Evolutionary conservation across 345 rosid species (phyloP).

Genomic region (Dipteronia sinensis): DNA sequence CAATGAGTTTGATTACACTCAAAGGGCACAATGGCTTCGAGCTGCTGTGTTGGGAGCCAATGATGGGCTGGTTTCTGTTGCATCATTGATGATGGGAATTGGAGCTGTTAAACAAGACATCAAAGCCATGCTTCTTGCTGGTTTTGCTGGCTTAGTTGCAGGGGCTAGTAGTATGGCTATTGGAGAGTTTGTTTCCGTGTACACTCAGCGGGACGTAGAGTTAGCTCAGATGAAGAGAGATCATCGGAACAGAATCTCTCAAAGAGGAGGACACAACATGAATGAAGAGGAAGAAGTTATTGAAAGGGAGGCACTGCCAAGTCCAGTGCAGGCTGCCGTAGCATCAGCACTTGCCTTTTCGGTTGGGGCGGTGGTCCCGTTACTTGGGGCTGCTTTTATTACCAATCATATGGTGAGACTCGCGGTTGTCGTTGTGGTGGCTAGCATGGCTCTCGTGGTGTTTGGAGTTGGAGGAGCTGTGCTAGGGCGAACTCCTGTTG

Average conservation of each 20-base stretch:
- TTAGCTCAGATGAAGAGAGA: slow-evolving; percentile 57
- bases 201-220: slow-evolving; percentile 68
- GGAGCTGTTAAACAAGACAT: slow-evolving; percentile 66
- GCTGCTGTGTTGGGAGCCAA: slow-evolving; percentile 84
- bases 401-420: slow-evolving; percentile 50
- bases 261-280: slow-evolving; percentile 13
- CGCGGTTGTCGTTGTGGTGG: slow-evolving; percentile 47
- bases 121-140: slow-evolving; percentile 64
- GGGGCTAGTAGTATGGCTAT: slow-evolving; percentile 90
- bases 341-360: slow-evolving; percentile 76
- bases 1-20: slow-evolving; percentile 46
- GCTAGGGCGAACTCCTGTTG: slow-evolving; percentile 52
- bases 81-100: slow-evolving; percentile 85
- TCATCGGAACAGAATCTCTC: neutral
- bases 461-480: slow-evolving; percentile 64
- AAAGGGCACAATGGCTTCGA: slow-evolving; percentile 80
- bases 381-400: slow-evolving; percentile 59
- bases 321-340: slow-evolving; percentile 67
- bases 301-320: slow-evolving; percentile 47
- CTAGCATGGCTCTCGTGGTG: slow-evolving; percentile 46
- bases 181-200: slow-evolving; percentile 84
- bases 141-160: slow-evolving; percentile 71
- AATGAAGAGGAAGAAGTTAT: slow-evolving; percentile 19
- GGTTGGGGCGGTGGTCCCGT: slow-evolving; percentile 60
- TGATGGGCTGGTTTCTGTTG: slow-evolving; percentile 75